Evolutionary conservation across 208 protist species (phyloP).

Genomic region (Leishmania tarentolae): DNA sequence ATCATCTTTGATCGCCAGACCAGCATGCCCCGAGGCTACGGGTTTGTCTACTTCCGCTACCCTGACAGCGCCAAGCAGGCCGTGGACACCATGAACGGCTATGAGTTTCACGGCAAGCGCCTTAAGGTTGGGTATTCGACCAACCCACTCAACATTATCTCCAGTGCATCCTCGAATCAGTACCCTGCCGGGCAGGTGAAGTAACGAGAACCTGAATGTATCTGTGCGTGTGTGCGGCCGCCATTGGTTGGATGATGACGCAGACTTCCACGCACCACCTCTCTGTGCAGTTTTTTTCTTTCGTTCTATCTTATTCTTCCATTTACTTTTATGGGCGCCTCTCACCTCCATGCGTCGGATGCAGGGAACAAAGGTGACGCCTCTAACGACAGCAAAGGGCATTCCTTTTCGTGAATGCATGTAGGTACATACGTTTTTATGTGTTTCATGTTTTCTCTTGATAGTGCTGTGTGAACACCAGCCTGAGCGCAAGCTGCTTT

Average conservation of each 20-base stretch:
- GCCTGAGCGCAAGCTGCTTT: background rate
- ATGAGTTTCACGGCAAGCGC: conserved; percentile 72
- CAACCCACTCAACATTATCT: conserved; percentile 76
- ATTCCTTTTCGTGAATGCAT: background rate
- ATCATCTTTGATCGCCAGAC: conserved; percentile 82
- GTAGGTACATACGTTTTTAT: background rate
- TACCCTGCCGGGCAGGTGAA: background rate
- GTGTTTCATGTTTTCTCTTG: background rate
- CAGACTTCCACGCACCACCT: background rate
- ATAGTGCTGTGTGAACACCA: background rate
- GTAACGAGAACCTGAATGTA: background rate
- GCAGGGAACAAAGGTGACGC: background rate
- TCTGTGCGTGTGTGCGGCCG: background rate
- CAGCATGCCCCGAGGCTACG: conserved; percentile 63
- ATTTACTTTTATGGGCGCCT: background rate
- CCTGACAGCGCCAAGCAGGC: conserved; percentile 61
- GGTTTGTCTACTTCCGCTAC: conserved; percentile 79
- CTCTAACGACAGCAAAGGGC: background rate
- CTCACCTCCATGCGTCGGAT: background rate
- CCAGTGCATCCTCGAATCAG: background rate
- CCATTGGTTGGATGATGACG: too few species aligned
- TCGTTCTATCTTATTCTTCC: background rate
- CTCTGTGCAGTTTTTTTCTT: background rate
- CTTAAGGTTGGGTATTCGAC: conserved; percentile 78
- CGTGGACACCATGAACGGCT: conserved; percentile 67